Evolutionary conservation across 768 basidiomycete genomes (phyloP).

Genomic region (Coprinopsis cinerea): DNA sequence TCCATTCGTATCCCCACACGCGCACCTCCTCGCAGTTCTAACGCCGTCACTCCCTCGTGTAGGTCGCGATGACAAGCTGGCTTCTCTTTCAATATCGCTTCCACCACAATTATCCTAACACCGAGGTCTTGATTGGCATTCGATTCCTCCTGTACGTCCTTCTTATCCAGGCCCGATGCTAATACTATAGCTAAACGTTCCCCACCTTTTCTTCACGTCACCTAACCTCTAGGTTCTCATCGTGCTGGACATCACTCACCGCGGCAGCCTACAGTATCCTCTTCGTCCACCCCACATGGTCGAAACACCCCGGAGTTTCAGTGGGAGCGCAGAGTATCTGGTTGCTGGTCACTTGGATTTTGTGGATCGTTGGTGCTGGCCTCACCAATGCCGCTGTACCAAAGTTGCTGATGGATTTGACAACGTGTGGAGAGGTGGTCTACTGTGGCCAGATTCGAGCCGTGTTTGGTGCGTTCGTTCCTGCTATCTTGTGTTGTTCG

Average conservation of each 20-base stretch:
- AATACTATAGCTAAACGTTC: background rate
- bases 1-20: too few species aligned
- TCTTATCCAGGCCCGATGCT: too few species aligned
- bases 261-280: conserved; percentile 48
- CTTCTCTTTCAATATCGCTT: conserved; percentile 50
- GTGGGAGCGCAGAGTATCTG: conserved; percentile 56
- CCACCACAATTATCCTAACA: conserved; percentile 47
- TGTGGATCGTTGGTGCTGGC: conserved; percentile 55
- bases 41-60: too few species aligned
- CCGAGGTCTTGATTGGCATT: conserved; percentile 35
- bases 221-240: conserved; percentile 38
- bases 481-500: background rate
- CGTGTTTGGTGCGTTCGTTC: conserved; percentile 37
- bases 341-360: conserved; percentile 51
- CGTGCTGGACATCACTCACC: conserved; percentile 56
- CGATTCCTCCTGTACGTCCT: conserved; percentile 43
- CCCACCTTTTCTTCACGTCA: conserved; percentile 2
- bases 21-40: too few species aligned
- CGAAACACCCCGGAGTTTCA: conserved; percentile 46
- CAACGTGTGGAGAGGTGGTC: conserved; percentile 36
- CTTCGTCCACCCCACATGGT: conserved; percentile 56
- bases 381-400: conserved; percentile 47
- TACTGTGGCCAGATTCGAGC: conserved; percentile 55
- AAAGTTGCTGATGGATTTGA: conserved; percentile 27
- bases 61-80: conserved; percentile 56